These are phyloP conservation scores for Paraleonurus japonicus DNA, from an alignment of 257 asterid genomes.

Conservation along the genomic window DNA sequence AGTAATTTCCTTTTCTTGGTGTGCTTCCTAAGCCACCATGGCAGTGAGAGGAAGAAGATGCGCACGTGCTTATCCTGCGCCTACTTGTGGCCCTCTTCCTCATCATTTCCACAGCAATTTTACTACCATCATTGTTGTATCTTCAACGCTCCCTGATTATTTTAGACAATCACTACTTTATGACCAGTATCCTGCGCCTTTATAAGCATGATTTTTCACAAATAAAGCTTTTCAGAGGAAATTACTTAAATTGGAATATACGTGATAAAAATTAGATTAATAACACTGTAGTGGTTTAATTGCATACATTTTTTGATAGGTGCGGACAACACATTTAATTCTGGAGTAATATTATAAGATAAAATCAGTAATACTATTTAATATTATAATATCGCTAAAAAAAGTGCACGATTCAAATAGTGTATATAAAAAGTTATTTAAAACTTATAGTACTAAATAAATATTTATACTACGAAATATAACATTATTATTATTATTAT, in stretches of 20 bases:
- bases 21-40: constrained; percentile 28
- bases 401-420: too few species aligned
- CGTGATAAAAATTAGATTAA: neutral
- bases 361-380: too few species aligned
- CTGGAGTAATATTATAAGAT: too few species aligned
- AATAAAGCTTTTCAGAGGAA: neutral
- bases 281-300: too few species aligned
- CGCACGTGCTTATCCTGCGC: constrained; percentile 66
- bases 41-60: constrained; percentile 52
- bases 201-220: constrained; percentile 8
- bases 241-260: neutral
- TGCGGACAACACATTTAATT: too few species aligned
- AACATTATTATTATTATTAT: too few species aligned
- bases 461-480: too few species aligned
- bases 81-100: constrained; percentile 44
- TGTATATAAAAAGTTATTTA: too few species aligned
- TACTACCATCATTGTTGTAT: constrained; percentile 6
- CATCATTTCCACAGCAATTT: constrained; percentile 45
- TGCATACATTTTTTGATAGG: too few species aligned
- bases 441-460: too few species aligned
- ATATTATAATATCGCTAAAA: too few species aligned
- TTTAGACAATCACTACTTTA: constrained; percentile 28
- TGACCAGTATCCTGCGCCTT: constrained; percentile 30
- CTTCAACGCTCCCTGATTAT: constrained; percentile 18
- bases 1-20: neutral